A percentile compares a stretch with the other conserved stretches of the same genome.
These are phyloP conservation scores for Sanguinoderma infundibulare DNA, from an alignment of 1,284 basidiomycete species.

Conservation along the genomic window DNA sequence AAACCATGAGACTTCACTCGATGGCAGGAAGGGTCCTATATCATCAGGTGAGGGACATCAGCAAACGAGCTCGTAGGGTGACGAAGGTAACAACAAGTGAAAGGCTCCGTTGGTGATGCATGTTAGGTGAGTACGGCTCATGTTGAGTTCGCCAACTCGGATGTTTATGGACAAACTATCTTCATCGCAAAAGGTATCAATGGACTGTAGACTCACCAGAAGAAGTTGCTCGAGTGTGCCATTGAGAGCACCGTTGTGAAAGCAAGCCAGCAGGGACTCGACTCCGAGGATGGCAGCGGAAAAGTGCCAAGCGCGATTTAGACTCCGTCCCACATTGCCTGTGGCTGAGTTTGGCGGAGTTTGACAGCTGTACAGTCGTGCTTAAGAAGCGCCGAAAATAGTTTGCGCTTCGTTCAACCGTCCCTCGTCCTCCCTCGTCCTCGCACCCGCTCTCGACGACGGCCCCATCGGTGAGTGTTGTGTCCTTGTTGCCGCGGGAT, in stretches of 20 bases:
- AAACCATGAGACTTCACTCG: not conserved
- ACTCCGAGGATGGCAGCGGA: not conserved
- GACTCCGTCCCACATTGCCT: not conserved
- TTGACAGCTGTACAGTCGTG: conserved; percentile 35
- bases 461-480: conserved; percentile 30
- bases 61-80: no score
- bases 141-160: conserved; percentile 69
- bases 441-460: not conserved
- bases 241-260: no score
- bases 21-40: no score
- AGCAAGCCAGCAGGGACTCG: not conserved
- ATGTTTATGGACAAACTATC: conserved; percentile 63
- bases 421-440: not conserved
- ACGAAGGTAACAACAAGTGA: not conserved
- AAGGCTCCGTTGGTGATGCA: conserved; percentile 80
- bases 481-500: not conserved
- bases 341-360: conserved; percentile 29
- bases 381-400: conserved; percentile 22
- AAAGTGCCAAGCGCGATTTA: not conserved
- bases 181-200: conserved; percentile 48
- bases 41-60: no score
- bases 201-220: conserved; percentile 27
- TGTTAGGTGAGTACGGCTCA: conserved; percentile 75
- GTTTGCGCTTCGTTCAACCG: no score
- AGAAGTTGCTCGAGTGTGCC: not conserved